phyloP scores from a whole-genome alignment of 2,329 filamentous ascomycete species.

The Diaporthe sp. region DNA sequence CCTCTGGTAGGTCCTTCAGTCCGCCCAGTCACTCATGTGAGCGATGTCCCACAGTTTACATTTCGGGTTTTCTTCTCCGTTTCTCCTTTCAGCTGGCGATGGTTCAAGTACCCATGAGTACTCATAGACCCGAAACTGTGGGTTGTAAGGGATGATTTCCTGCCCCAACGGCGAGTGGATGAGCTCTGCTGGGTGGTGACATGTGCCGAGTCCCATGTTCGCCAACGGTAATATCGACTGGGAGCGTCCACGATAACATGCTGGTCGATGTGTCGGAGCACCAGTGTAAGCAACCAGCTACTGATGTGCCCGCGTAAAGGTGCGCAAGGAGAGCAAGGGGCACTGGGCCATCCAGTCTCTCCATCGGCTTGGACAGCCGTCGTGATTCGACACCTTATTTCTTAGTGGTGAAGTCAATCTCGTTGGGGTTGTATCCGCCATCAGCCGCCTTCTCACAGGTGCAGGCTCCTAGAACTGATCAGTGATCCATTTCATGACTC shows the following conservation, averaged over 20 bases:
- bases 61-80: not conserved
- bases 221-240: no score
- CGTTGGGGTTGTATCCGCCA: slow-evolving; percentile 73
- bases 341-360: not conserved
- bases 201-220: not conserved
- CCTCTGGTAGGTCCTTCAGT: not conserved
- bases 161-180: not conserved
- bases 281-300: not conserved
- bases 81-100: not conserved
- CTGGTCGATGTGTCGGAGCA: not conserved
- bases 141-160: not conserved
- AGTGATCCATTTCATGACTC: not conserved
- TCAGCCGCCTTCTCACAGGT: slow-evolving; percentile 84
- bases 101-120: not conserved
- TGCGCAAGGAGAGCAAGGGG: not conserved
- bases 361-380: not conserved
- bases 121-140: not conserved
- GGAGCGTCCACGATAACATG: not conserved
- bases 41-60: not conserved
- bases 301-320: not conserved
- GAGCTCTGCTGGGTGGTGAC: not conserved
- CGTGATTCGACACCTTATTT: slow-evolving; percentile 49
- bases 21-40: not conserved
- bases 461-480: slow-evolving; percentile 68
- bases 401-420: slow-evolving; percentile 90